phyloP scores from a whole-genome alignment of 768 basidiomycete species.

The Porpolomopsis calyptriformis region DNA sequence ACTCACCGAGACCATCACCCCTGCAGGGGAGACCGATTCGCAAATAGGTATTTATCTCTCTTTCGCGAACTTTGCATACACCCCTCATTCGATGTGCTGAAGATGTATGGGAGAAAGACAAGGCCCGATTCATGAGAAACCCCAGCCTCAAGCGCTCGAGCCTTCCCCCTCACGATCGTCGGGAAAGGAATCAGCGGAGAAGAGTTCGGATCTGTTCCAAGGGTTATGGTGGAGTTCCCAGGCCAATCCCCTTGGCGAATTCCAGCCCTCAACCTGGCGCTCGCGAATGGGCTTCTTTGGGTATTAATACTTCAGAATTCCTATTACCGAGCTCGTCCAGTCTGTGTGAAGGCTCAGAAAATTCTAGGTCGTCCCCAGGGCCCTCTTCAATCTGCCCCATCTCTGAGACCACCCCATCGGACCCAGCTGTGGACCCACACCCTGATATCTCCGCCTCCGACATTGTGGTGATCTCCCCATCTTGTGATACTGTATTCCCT shows the following conservation, averaged over 20 bases:
- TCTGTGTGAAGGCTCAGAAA: neutral
- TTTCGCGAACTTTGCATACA: neutral
- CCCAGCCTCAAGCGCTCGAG: slow-evolving; percentile 4
- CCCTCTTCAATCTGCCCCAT: neutral
- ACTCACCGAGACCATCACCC: neutral
- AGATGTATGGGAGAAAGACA: slow-evolving; percentile 4
- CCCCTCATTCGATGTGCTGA: neutral
- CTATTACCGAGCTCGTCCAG: neutral
- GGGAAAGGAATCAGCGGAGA: neutral
- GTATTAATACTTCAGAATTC: neutral
- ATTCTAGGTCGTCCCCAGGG: neutral
- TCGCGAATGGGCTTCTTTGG: neutral
- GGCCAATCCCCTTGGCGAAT: neutral
- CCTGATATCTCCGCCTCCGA: neutral
- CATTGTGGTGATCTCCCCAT: neutral
- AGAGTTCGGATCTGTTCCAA: neutral
- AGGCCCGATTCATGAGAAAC: slow-evolving; percentile 2
- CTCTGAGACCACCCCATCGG: neutral
- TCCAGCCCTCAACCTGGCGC: neutral
- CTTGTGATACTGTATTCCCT: neutral
- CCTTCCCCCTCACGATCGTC: neutral
- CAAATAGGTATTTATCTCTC: neutral
- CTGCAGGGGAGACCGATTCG: neutral
- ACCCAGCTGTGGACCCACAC: neutral
- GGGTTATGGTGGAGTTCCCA: neutral